A percentile compares a stretch with the other conserved stretches of the same genome.
Conservation (phyloP, 2,329 filamentous ascomycete genomes). For the Colletotrichum tamarilloi region DNA sequence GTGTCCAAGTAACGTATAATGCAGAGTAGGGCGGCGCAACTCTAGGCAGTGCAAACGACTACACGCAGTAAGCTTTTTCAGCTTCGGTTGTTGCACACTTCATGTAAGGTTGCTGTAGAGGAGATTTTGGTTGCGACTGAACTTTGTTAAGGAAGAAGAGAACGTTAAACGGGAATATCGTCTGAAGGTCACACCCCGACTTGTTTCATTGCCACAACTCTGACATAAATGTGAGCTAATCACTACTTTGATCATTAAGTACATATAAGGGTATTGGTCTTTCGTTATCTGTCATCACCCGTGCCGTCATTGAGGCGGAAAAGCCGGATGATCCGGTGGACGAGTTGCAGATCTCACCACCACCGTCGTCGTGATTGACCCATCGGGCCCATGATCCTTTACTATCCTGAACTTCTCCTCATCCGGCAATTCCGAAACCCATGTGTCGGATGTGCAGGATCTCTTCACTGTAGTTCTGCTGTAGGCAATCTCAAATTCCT, state of each 20-base stretch:
- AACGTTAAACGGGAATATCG: neutral
- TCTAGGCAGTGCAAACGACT: neutral
- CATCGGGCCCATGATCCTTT: constrained; percentile 16
- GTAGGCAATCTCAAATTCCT: constrained; percentile 13
- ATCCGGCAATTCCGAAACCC: neutral
- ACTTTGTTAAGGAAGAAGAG: neutral
- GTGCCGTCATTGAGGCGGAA: neutral
- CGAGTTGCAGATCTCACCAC: constrained; percentile 17
- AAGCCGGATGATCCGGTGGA: neutral
- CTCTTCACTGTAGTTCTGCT: neutral
- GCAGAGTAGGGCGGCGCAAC: neutral
- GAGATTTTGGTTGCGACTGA: neutral
- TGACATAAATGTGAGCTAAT: neutral
- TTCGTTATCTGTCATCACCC: too few relatives aligned
- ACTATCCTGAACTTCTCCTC: constrained; percentile 19
- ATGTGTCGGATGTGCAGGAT: neutral
- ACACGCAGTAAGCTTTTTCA: neutral
- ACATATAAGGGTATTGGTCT: neutral
- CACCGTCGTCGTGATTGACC: constrained; percentile 19
- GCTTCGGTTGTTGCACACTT: neutral
- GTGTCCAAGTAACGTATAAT: too few relatives aligned
- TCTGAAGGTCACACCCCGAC: neutral
- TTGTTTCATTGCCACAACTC: neutral
- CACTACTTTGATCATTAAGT: neutral
- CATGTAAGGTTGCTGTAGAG: neutral